phyloP scores from a whole-genome alignment of 306 rosid species.

The Oemleria cerasiformis region DNA sequence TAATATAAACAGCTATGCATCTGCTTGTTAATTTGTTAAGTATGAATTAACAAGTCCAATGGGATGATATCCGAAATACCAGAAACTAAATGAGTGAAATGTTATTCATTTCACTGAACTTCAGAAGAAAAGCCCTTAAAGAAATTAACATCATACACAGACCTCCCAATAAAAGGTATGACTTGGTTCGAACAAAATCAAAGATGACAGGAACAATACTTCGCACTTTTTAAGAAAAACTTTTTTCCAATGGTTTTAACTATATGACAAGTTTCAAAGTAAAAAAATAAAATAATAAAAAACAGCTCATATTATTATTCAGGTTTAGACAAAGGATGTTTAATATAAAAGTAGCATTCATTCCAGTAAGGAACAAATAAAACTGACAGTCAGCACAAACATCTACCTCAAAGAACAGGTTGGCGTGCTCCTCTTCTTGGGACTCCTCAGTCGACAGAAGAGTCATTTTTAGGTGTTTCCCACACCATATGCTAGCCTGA shows the following conservation, averaged over 20 bases:
- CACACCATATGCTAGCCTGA: constrained; percentile 81
- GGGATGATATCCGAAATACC: neutral
- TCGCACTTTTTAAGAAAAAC: neutral
- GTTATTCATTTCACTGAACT: neutral
- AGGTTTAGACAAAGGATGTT: neutral
- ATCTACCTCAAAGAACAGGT: constrained; percentile 71
- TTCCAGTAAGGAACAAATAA: constrained; percentile 1
- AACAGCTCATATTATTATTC: neutral
- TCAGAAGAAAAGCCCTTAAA: neutral
- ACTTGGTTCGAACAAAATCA: neutral
- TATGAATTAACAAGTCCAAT: neutral
- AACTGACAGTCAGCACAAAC: constrained; percentile 15
- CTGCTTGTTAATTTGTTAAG: neutral
- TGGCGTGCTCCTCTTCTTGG: constrained; percentile 73
- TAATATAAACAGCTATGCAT: neutral
- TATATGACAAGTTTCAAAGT: neutral
- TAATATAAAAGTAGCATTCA: neutral
- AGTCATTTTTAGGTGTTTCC: constrained; percentile 82
- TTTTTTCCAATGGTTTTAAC: neutral
- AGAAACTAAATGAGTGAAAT: constrained; percentile 2
- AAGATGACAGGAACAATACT: neutral
- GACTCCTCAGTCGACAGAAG: constrained; percentile 78
- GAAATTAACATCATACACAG: neutral
- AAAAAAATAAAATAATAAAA: neutral
- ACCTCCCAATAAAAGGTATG: neutral